Percentiles rank a stretch among this genome's conserved stretches.
phyloP scores from a whole-genome alignment of 1,139 yeast genomes.

The Pneumocystis carinii region DNA sequence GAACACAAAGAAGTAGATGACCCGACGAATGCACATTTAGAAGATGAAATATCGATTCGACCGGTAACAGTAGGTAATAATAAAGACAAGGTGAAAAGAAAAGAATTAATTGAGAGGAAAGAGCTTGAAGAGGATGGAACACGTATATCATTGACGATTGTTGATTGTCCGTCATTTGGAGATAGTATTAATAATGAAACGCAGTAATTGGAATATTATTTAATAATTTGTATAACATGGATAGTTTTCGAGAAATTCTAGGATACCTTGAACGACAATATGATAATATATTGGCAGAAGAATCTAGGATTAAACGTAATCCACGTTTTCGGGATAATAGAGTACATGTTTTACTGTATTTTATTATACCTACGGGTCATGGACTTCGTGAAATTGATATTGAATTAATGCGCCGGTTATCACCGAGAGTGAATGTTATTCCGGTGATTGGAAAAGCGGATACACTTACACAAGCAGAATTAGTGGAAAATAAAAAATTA shows the following conservation, averaged over 20 bases:
- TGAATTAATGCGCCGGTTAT: constrained; percentile 59
- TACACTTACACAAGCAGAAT: constrained; percentile 63
- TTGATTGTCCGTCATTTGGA: constrained; percentile 92
- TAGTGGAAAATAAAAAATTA: constrained; percentile 47
- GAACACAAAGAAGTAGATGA: constrained; percentile 24
- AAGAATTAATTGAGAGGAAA: constrained; percentile 1
- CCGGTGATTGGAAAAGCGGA: constrained; percentile 85
- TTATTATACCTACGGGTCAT: constrained; percentile 60
- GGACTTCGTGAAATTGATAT: constrained; percentile 63
- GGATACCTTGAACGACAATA: constrained; percentile 74
- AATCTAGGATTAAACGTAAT: constrained; percentile 74
- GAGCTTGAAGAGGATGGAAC: constrained; percentile 40
- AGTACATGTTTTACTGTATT: constrained; percentile 58
- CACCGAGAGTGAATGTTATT: constrained; percentile 68
- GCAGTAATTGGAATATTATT: constrained; percentile 9
- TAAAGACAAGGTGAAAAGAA: neutral
- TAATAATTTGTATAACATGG: neutral
- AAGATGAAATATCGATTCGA: constrained; percentile 35
- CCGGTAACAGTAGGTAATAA: constrained; percentile 29
- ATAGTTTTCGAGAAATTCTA: constrained; percentile 51
- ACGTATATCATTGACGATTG: constrained; percentile 64
- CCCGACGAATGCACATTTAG: constrained; percentile 32
- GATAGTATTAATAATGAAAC: constrained; percentile 61
- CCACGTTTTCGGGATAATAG: constrained; percentile 61
- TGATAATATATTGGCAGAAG: constrained; percentile 83